phyloP scores from a whole-genome alignment of 202 grass and related monocot species.

The Hordeum pubiflorum region DNA sequence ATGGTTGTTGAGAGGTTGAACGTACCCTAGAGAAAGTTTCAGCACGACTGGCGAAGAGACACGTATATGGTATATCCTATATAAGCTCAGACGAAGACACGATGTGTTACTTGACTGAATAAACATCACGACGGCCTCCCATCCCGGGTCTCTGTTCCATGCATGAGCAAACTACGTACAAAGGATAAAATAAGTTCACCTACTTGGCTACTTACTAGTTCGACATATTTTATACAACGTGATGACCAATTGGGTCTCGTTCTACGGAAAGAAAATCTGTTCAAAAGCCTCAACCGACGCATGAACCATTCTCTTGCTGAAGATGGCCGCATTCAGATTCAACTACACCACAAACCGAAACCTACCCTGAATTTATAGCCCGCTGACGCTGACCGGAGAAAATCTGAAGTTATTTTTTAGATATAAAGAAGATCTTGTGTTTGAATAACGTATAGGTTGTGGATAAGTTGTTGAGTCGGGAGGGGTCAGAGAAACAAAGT shows the following conservation, averaged over 20 bases:
- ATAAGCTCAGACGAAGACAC: neutral
- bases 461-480: neutral
- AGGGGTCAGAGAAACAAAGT: neutral
- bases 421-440: neutral
- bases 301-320: neutral
- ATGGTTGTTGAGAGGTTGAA: slow-evolving; percentile 14
- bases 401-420: neutral
- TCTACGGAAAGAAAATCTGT: neutral
- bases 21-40: neutral
- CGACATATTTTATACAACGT: neutral
- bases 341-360: neutral
- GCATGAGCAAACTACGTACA: neutral
- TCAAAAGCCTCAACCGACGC: neutral
- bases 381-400: neutral
- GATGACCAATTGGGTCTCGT: neutral
- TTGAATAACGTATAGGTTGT: neutral
- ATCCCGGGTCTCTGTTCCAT: neutral
- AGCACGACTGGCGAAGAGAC: neutral
- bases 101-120: slow-evolving; percentile 2
- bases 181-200: neutral
- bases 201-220: too few species aligned
- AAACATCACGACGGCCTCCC: neutral
- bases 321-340: neutral
- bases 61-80: neutral
- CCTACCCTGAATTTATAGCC: neutral